phyloP scores from a whole-genome alignment of 2,329 filamentous ascomycete species.

The Cladosporium sp. region DNA sequence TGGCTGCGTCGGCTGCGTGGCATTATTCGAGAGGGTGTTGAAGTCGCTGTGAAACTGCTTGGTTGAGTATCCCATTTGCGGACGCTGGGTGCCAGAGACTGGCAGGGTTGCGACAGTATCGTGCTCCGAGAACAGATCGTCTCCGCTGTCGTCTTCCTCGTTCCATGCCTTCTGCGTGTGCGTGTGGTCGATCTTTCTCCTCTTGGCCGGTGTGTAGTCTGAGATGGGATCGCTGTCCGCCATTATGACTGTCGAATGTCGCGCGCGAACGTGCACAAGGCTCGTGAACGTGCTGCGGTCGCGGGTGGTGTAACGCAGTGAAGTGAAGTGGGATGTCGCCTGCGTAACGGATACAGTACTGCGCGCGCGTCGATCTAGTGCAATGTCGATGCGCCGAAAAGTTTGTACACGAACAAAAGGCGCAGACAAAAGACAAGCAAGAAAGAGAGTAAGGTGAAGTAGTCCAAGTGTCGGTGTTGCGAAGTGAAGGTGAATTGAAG shows the following conservation, averaged over 20 bases:
- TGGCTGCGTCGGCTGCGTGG: slow-evolving; percentile 60
- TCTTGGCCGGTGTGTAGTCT: slow-evolving; percentile 32
- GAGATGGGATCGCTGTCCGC: slow-evolving; percentile 32
- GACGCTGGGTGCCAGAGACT: not conserved
- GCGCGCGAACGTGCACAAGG: not conserved
- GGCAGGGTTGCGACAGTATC: slow-evolving; percentile 45
- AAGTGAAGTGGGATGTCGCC: not conserved
- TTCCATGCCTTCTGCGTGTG: slow-evolving; percentile 23
- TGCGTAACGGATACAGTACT: not conserved
- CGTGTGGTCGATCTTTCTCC: slow-evolving; percentile 26
- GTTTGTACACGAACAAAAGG: too few relatives aligned
- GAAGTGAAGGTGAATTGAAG: too few relatives aligned
- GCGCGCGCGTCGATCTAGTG: too few relatives aligned
- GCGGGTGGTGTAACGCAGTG: not conserved
- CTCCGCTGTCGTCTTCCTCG: slow-evolving; percentile 43
- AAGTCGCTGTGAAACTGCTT: slow-evolving; percentile 10
- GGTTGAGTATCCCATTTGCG: slow-evolving; percentile 9
- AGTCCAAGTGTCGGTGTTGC: too few relatives aligned
- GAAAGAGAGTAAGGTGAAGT: too few relatives aligned
- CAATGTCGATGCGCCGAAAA: too few relatives aligned
- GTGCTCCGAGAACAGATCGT: slow-evolving; percentile 48
- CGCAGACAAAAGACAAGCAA: too few relatives aligned
- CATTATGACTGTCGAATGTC: slow-evolving; percentile 21
- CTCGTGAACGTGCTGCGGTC: not conserved
- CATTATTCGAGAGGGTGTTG: slow-evolving; percentile 4